Base-by-base conservation (phyloP, 805 yeast genomes). In the Schizosaccharomyces lindneri region DNA sequence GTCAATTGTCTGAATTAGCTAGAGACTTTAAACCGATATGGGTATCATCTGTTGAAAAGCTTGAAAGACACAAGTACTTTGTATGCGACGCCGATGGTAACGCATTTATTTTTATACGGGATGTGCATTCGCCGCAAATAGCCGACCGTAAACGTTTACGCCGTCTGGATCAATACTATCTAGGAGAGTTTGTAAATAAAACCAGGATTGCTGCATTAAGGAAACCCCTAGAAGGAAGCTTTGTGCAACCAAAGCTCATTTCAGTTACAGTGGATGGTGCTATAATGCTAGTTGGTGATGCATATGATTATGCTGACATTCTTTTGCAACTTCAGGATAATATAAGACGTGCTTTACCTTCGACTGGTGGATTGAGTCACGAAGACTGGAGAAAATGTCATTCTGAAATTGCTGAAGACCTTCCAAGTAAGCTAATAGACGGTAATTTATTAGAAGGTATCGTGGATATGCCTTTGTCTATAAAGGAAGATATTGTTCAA, bases 21-120 rank as follows among this genome's bases (percentile, higher is more conserved):
- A 59, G 66, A 6, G 61, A 65, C 51, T 65, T 51, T 46, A 64
- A 62, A 27, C 65, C 67, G 7, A 61, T 65, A 65, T 65, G 67
- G 67, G 65, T 63, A 64, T 65, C 67, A 0, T 67, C 62, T 48
- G 65, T 63, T 15, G 65, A 63, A 55, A 36, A 62, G 5, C 43
- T 65, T 19, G 62, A 61, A 41, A 61, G 59, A 46, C 17, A 27
- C 21, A 55, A 59, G 4, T 59, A 48, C 41, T 43, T 64, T 29
- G 67, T 64, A 3, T 62, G 62, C 4, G 67, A 65, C 39, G 67
- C 67, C 2, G 66, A 65, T 43, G 67, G 67, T 7, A 65, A 65
- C 41, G 55, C 65, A 39, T 67, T 63, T 7, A 62, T 63, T 3
- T 62, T 62, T 36, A 31, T 55, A 15, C 36, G 61, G 15, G 64